Base-by-base conservation (phyloP, 1,139 yeast species). In the Suhomyces coccinellae region DNA sequence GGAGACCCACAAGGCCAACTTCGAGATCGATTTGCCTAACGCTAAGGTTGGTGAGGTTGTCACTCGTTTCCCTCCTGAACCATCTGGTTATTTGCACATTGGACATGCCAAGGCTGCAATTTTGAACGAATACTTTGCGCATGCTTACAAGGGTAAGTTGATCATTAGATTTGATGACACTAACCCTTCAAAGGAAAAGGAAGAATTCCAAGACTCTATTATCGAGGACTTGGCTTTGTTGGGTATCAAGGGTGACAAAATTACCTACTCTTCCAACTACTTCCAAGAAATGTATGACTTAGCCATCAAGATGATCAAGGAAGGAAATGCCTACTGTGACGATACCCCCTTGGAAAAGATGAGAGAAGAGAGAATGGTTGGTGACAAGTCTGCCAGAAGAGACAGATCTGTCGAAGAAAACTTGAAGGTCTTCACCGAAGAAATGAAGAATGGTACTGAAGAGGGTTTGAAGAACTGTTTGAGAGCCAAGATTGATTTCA, bases 351-450 rank as follows among this genome's bases (percentile, higher is more conserved):
- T 83, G 60, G 98, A 91, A 62, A 77, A 80, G 66, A 93, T 93
- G 98, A 87, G 99, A 75, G 96, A 90, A 63, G 95, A 93, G 77
- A 87, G 99, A 78, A 88, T 88, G 87, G 96, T 89, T 52, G 99
- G 98, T 66, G 85, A 88, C 57, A 85, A 91, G 46, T 85, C 96
- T 44, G 83, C 80, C 41, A 85, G 97, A 75, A 87, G 98, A 75
- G 90, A 88, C 57, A 83, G 97, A 67, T 61, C 90, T 12, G 85
- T 91, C 47, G 97, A 91, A 68, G 98, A 93, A 72, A 90, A 87
- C 72, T 76, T 93, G 69, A 73, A 75, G 53, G 78, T 90, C 49
- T 91, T 93, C 74, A 83, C 86, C 45, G 82, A 86, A 62, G 97
- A 88, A 57, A 93, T 93, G 98, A 83, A 83, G 67, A 80, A 86